Percentiles rank a stretch among this genome's conserved stretches.
Evolutionary conservation across 345 rosid species (phyloP).

Genomic region (Linum tenue): DNA sequence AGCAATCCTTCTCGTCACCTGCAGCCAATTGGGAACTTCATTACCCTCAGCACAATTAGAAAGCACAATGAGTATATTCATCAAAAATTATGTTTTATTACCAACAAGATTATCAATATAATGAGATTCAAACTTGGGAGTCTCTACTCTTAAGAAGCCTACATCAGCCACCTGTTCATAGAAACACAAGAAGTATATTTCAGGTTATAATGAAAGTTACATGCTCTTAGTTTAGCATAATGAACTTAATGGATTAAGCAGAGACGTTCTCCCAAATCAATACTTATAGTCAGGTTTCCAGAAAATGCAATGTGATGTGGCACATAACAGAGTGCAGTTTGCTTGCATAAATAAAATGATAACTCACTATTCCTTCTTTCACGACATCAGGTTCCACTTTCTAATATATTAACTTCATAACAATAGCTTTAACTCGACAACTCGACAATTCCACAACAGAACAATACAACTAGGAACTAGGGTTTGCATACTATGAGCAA

Average conservation of each 20-base stretch:
- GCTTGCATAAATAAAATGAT: background rate
- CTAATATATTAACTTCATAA: no score
- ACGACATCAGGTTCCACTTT: no score
- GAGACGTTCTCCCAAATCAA: background rate
- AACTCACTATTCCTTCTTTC: background rate
- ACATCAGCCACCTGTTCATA: constrained; percentile 69
- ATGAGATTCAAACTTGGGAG: constrained; percentile 82
- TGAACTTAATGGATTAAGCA: background rate
- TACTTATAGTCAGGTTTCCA: background rate
- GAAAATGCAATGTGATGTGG: background rate
- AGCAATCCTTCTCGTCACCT: constrained; percentile 67
- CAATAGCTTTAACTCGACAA: no score
- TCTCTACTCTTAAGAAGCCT: constrained; percentile 68
- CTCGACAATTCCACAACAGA: no score
- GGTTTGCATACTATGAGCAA: no score
- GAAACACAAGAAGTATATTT: constrained; percentile 7
- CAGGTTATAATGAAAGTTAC: background rate
- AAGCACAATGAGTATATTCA: background rate
- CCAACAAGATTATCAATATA: constrained; percentile 91
- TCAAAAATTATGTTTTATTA: constrained; percentile 19
- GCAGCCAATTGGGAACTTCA: constrained; percentile 16
- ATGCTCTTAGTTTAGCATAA: background rate
- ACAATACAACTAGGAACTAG: no score
- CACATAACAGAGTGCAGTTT: background rate
- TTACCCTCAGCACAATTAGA: constrained; percentile 9